Evolutionary conservation across 805 yeast species (phyloP).

Genomic region (Teunomyces gatunensis): DNA sequence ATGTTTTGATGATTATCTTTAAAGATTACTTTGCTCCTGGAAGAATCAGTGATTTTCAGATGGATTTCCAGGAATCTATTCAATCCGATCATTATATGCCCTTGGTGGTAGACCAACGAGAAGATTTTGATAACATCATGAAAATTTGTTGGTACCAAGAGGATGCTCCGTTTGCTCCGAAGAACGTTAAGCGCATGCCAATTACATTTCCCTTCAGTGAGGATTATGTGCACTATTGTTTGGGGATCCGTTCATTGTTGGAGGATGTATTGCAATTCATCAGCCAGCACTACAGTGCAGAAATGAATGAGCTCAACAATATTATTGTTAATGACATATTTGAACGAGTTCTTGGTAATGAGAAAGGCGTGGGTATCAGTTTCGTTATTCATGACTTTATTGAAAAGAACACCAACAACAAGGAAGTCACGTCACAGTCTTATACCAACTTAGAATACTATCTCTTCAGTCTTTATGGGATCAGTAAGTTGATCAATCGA

Average conservation of each 20-base stretch:
- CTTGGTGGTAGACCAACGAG: constrained; percentile 58
- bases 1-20: constrained; percentile 57
- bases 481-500: constrained; percentile 48
- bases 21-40: constrained; percentile 56
- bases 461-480: constrained; percentile 67
- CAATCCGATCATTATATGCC: constrained; percentile 89
- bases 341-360: constrained; percentile 62
- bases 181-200: constrained; percentile 51
- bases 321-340: constrained; percentile 59
- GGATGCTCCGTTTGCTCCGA: constrained; percentile 45
- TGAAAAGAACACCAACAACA: constrained; percentile 66
- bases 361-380: constrained; percentile 54
- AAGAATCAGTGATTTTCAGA: constrained; percentile 52
- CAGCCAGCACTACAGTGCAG: constrained; percentile 61
- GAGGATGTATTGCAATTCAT: constrained; percentile 63
- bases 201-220: constrained; percentile 77
- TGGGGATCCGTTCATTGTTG: constrained; percentile 65
- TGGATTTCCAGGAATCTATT: constrained; percentile 60
- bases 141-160: constrained; percentile 68
- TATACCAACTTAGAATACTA: constrained; percentile 86
- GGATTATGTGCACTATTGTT: constrained; percentile 82
- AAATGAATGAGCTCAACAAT: constrained; percentile 53
- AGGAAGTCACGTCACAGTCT: constrained; percentile 89
- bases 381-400: constrained; percentile 53
- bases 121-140: constrained; percentile 61